Evolutionary conservation across 2,329 filamentous ascomycete genomes (phyloP).

Genomic region (Lojkania enalia): DNA sequence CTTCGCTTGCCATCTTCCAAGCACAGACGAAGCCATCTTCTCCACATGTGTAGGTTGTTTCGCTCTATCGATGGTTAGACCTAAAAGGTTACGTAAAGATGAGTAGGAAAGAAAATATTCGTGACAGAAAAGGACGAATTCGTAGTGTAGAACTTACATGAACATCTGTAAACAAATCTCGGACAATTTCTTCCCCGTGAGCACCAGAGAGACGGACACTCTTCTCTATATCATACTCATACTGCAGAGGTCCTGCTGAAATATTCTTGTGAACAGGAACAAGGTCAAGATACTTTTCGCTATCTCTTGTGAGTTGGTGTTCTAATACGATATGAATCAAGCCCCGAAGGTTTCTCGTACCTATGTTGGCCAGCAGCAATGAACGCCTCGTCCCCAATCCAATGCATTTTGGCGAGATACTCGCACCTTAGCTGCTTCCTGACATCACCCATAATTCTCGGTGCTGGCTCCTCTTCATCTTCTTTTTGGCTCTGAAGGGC

Average conservation of each 20-base stretch:
- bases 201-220: constrained; percentile 43
- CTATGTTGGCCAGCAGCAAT: constrained; percentile 70
- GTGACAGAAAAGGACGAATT: too few relatives aligned
- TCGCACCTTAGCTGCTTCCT: constrained; percentile 67
- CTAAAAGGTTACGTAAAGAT: background rate
- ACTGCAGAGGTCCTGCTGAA: constrained; percentile 30
- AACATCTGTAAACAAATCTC: constrained; percentile 49
- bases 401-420: constrained; percentile 71
- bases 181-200: constrained; percentile 54
- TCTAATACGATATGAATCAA: background rate
- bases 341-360: constrained; percentile 49
- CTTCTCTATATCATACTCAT: constrained; percentile 29
- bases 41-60: constrained; percentile 51
- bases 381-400: constrained; percentile 63
- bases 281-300: constrained; percentile 33
- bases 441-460: constrained; percentile 66
- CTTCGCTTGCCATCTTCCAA: constrained; percentile 41
- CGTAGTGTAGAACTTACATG: constrained; percentile 30
- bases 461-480: constrained; percentile 56
- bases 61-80: constrained; percentile 23
- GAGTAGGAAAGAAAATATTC: background rate
- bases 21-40: constrained; percentile 53
- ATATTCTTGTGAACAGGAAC: constrained; percentile 32
- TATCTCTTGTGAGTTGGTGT: constrained; percentile 8
- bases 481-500: constrained; percentile 66